These are phyloP conservation scores for Pseudodiploospora longispora DNA, from an alignment of 2,329 filamentous ascomycete genomes.

Conservation along the genomic window DNA sequence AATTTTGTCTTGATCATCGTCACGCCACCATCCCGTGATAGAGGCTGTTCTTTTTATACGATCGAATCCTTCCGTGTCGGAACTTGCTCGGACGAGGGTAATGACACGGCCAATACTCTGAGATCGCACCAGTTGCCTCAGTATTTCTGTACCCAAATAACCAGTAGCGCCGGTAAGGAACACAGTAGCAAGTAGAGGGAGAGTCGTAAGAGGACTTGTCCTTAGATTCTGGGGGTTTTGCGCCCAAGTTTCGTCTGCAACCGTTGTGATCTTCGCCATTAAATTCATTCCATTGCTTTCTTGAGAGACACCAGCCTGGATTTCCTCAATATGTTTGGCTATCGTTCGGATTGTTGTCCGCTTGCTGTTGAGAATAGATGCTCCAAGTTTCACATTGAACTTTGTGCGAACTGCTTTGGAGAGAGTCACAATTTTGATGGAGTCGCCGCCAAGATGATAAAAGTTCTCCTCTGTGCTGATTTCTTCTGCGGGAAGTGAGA, in stretches of 20 bases:
- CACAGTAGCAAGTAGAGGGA: constrained; percentile 4
- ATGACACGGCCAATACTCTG: constrained; percentile 1
- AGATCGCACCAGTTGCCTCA: constrained; percentile 5
- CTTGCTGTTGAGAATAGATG: constrained; percentile 13
- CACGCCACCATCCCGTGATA: constrained; percentile 5
- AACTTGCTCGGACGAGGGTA: constrained; percentile 2
- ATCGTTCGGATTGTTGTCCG: constrained; percentile 11
- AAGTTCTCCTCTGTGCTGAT: constrained; percentile 14
- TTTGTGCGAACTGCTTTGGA: constrained; percentile 9
- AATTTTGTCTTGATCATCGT: constrained; percentile 2
- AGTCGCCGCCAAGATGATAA: constrained; percentile 14
- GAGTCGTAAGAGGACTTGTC: background rate
- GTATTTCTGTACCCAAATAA: constrained; percentile 9
- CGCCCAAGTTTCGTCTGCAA: background rate
- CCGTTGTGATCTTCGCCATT: constrained; percentile 1
- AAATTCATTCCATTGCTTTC: background rate
- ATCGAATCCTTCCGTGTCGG: background rate
- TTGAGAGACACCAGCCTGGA: background rate
- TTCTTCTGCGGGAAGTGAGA: constrained; percentile 4
- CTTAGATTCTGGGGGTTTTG: background rate
- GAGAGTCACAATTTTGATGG: constrained; percentile 13
- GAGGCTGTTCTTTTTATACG: constrained; percentile 3
- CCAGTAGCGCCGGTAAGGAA: constrained; percentile 14
- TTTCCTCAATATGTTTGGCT: constrained; percentile 8
- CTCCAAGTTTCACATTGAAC: constrained; percentile 8